phyloP scores from a whole-genome alignment of 495 filamentous ascomycete species.

The Sordaria brevicollis region DNA sequence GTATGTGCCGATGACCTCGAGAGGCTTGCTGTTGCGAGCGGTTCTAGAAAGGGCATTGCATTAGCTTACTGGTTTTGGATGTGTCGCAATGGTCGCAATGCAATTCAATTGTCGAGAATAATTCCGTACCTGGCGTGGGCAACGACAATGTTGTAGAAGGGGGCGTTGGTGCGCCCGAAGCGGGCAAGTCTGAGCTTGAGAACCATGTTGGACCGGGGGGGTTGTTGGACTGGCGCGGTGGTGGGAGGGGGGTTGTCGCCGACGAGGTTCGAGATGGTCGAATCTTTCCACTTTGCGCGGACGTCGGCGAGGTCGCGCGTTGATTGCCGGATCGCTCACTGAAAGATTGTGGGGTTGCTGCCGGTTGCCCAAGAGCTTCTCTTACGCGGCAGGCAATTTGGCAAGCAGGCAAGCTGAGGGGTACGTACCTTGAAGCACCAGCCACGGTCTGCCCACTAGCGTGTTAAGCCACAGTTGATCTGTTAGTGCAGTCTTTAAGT shows the following conservation, averaged over 20 bases:
- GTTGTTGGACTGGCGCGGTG: neutral
- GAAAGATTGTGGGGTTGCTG: neutral
- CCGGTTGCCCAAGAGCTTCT: neutral
- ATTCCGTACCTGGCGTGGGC: conserved; percentile 75
- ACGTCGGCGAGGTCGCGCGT: neutral
- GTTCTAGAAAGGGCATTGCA: conserved; percentile 45
- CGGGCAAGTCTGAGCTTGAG: conserved; percentile 86
- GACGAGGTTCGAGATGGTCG: neutral
- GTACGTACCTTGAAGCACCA: neutral
- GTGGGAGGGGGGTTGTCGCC: neutral
- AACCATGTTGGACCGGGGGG: conserved; percentile 54
- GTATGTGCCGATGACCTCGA: conserved; percentile 94
- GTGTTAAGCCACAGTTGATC: neutral
- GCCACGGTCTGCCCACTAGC: neutral
- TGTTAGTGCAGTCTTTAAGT: too few relatives aligned
- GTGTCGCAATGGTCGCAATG: neutral
- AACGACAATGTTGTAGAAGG: conserved; percentile 96
- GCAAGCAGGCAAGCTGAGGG: too few relatives aligned
- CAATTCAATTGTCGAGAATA: neutral
- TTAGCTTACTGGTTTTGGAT: conserved; percentile 1
- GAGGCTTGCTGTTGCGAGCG: conserved; percentile 71
- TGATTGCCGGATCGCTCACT: neutral
- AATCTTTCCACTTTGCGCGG: neutral
- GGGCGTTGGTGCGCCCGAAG: conserved; percentile 76
- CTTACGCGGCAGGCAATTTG: neutral